These are phyloP conservation scores for Pseudogymnoascus sp. DNA, from an alignment of 2,329 filamentous ascomycete genomes.

Conservation along the genomic window DNA sequence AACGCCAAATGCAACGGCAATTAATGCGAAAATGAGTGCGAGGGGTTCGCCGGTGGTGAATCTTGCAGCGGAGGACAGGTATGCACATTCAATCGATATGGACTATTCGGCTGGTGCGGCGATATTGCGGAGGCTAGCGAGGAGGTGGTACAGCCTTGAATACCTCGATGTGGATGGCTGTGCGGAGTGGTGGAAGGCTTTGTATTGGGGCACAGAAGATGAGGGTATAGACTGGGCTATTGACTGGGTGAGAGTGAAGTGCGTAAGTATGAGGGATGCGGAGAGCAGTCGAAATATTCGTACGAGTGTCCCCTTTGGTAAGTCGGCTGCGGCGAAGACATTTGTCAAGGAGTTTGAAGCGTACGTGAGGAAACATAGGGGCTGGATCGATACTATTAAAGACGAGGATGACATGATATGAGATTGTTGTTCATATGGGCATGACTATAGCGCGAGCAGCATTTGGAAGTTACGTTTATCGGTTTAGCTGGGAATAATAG, in stretches of 20 bases:
- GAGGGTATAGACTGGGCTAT: constrained; percentile 1
- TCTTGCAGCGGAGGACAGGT: constrained; percentile 49
- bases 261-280: neutral
- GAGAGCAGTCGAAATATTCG: neutral
- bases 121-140: constrained; percentile 48
- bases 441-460: neutral
- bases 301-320: neutral
- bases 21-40: constrained; percentile 37
- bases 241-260: neutral
- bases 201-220: constrained; percentile 10
- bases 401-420: neutral
- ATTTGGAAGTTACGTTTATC: neutral
- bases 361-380: constrained; percentile 2
- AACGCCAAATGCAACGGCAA: constrained; percentile 45
- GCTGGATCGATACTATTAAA: neutral
- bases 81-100: constrained; percentile 50
- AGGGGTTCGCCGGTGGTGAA: constrained; percentile 37
- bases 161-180: constrained; percentile 57
- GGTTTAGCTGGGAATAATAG: neutral
- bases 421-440: neutral
- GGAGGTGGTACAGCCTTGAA: constrained; percentile 49
- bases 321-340: neutral
- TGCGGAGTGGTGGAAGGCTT: constrained; percentile 39
- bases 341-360: neutral
- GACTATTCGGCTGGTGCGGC: constrained; percentile 55